Percentiles rank a stretch among this genome's conserved stretches.
Conservation (phyloP, 148 eudicot species). For the Silene uniflora region DNA sequence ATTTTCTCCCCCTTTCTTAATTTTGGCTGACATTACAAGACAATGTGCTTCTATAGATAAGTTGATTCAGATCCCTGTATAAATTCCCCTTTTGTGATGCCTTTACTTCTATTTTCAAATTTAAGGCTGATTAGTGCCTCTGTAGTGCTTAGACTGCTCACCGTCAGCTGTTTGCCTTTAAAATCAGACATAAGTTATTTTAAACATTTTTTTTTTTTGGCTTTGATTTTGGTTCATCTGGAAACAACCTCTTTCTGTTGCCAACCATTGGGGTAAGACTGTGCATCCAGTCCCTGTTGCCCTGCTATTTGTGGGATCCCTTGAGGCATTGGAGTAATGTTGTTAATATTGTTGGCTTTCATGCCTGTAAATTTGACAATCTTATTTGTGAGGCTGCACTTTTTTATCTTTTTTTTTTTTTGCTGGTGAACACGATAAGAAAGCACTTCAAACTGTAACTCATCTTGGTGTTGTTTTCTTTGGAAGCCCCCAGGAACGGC, state of each 20-base stretch:
- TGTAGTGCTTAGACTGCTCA: neutral
- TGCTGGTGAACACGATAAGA: neutral
- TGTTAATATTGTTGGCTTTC: neutral
- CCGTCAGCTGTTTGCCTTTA: neutral
- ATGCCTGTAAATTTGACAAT: neutral
- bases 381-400: neutral
- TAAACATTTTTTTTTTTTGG: too few relatives aligned
- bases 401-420: neutral
- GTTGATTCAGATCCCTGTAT: neutral
- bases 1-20: neutral
- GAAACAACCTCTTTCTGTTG: neutral
- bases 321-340: neutral
- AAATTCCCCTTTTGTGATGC: neutral
- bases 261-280: neutral
- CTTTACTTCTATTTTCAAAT: neutral
- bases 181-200: neutral
- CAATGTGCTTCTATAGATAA: neutral
- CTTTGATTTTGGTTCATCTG: too few relatives aligned
- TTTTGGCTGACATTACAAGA: neutral
- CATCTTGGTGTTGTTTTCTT: constrained; percentile 23
- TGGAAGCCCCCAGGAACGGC: constrained; percentile 98
- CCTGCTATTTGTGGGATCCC: neutral
- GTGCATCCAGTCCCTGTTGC: too few relatives aligned
- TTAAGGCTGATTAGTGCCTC: neutral
- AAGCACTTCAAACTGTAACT: constrained; percentile 24